Conservation (phyloP, 2,329 filamentous ascomycete species). For the Zelopaecilomyces penicillatus region DNA sequence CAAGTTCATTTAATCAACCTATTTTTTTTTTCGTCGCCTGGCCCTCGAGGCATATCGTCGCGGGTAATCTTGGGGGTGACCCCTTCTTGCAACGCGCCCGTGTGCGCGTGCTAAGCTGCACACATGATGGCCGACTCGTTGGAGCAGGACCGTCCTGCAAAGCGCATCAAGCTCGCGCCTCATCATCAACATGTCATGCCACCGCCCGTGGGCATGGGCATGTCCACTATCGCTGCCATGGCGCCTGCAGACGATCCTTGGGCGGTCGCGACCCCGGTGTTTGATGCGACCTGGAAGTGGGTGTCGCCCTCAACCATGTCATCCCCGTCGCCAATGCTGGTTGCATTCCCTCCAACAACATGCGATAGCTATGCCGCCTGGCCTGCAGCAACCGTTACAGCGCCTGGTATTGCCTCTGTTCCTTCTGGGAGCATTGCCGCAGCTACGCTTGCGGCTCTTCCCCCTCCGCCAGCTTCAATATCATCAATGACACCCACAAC, state of each 20-base stretch:
- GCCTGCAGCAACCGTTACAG: neutral
- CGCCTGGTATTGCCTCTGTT: neutral
- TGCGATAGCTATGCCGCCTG: neutral
- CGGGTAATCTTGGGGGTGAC: no score
- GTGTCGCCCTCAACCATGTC: constrained; percentile 1
- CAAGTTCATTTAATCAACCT: no score
- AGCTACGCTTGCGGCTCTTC: neutral
- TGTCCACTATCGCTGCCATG: neutral
- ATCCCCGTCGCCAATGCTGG: constrained; percentile 1
- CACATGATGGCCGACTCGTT: constrained; percentile 11
- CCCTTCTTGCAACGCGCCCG: neutral
- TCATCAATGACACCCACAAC: neutral
- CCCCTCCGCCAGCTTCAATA: neutral
- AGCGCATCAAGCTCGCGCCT: constrained; percentile 15
- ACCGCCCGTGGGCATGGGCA: neutral
- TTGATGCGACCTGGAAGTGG: constrained; percentile 8
- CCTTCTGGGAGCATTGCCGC: neutral
- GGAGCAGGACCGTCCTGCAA: constrained; percentile 11
- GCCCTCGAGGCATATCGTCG: no score
- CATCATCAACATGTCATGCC: constrained; percentile 1
- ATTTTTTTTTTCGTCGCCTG: no score
- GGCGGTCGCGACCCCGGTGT: neutral
- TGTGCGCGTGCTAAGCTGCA: neutral
- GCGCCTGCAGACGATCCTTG: neutral
- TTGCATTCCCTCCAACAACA: constrained; percentile 1